Percentiles rank a stretch among this genome's conserved stretches.
These are phyloP conservation scores for Pichia sp. DNA, from an alignment of 1,139 yeast species.

Conservation along the genomic window DNA sequence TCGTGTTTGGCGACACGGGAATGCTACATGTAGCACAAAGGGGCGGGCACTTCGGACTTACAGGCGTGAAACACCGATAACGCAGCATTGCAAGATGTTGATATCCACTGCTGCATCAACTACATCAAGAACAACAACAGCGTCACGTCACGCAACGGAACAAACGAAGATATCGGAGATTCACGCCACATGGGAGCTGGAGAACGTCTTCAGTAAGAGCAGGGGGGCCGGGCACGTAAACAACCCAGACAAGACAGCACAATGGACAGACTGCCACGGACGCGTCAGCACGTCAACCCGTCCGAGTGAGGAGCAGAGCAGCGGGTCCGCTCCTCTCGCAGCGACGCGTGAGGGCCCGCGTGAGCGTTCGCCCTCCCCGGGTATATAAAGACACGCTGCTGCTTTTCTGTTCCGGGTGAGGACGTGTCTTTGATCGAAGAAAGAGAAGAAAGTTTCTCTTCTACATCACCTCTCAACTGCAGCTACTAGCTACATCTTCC, in stretches of 20 bases:
- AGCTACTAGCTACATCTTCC: background rate
- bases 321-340: background rate
- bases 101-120: too few species aligned
- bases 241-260: too few species aligned
- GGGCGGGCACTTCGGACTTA: too few species aligned
- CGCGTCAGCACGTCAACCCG: background rate
- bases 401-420: background rate
- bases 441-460: background rate
- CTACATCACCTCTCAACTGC: too few species aligned
- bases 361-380: background rate
- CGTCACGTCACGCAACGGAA: too few species aligned
- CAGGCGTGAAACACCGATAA: too few species aligned
- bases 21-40: too few species aligned
- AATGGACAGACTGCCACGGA: background rate
- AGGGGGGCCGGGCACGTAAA: background rate
- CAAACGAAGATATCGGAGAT: background rate
- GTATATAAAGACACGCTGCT: slow-evolving; percentile 4
- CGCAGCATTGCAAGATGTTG: too few species aligned
- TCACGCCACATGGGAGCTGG: background rate
- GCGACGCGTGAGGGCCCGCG: background rate
- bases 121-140: too few species aligned
- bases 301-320: background rate
- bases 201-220: background rate
- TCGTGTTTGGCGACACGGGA: background rate
- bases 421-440: background rate